Base-by-base conservation (phyloP, 2,329 filamentous ascomycete species). In the Dryadomyces quercivorus region DNA sequence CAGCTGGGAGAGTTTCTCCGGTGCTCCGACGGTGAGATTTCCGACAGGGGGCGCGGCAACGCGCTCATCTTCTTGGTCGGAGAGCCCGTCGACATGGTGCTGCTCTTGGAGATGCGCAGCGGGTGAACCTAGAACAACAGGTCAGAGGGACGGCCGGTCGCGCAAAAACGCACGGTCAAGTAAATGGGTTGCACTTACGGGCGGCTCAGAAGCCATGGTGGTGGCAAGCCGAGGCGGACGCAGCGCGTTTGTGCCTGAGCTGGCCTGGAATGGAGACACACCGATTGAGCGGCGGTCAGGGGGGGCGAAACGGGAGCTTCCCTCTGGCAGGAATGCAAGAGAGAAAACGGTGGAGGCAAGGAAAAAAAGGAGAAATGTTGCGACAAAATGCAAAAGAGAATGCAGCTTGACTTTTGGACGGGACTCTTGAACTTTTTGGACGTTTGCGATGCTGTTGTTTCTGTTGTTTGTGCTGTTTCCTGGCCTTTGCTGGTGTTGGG, bases 1-100 rank as follows among this genome's bases (percentile, higher is more conserved):
- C 85, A 95, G 74, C 86, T 94, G 53, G 91, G 90, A 51, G 91
- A 96, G 73, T 97, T 97, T 63, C 91, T 81, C 66, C 92, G 82
- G 69, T 83, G 85, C 70, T 91, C 88, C 59, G 86, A 86, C 52
- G 87, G 86, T 62, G 86, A 88, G 65, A 98, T 83, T 73, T 98
- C 93, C 58, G 89, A 87, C 60, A 98, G 78, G 56, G 93, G 87
- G 63, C 86, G 83, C 65, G 84, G 80, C 54, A 78, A 71, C 63
- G 78, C 75, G 66, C 73, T 76, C 54, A 73, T 66, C 74, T 80
- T 78, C 69, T 84, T 91, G 64, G 73, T 70, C 47, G 85, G 81
- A 57, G 84, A 83, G 53, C 76, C 67, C 58, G 69, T 72, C 51
- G 77, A 74, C 26, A 31, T 31, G 55, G 74, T 78, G 64, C 71